Evolutionary conservation across 352 stramenopile species (phyloP).

Genomic region (Pythium phragmiticola): DNA sequence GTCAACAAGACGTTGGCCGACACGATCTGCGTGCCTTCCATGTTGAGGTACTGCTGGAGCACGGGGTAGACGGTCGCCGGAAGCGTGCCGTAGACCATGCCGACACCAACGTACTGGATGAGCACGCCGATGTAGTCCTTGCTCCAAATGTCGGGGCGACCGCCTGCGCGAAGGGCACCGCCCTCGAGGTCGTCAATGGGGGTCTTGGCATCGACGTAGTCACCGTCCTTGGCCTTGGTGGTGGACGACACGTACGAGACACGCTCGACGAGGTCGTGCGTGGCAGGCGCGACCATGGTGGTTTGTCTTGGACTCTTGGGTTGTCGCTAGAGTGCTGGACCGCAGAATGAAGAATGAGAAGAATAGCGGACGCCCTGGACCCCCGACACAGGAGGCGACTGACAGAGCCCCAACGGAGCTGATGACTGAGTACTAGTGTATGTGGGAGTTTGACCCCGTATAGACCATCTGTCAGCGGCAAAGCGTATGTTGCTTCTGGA

Average conservation of each 20-base stretch:
- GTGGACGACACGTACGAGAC: conserved; percentile 21
- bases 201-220: conserved; percentile 1
- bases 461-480: no score
- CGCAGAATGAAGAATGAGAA: background rate
- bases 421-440: no score
- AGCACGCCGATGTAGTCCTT: conserved; percentile 26
- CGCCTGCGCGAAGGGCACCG: conserved; percentile 1
- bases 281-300: no score
- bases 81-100: conserved; percentile 19
- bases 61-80: conserved; percentile 28
- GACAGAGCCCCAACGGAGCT: no score
- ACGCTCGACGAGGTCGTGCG: conserved; percentile 17
- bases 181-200: conserved; percentile 1
- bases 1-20: conserved; percentile 22
- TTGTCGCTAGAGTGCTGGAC: background rate
- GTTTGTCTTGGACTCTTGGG: background rate
- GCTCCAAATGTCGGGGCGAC: conserved; percentile 17
- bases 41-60: conserved; percentile 34
- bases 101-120: conserved; percentile 23
- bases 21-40: conserved; percentile 16
- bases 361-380: background rate
- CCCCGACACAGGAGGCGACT: no score
- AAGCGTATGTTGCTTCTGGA: no score
- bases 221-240: conserved; percentile 18
- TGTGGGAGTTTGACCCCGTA: no score